Percentiles rank a stretch among this genome's conserved stretches.
These are phyloP conservation scores for Diaporthe amygdali DNA, from an alignment of 2,329 filamentous ascomycete genomes.

Conservation along the genomic window DNA sequence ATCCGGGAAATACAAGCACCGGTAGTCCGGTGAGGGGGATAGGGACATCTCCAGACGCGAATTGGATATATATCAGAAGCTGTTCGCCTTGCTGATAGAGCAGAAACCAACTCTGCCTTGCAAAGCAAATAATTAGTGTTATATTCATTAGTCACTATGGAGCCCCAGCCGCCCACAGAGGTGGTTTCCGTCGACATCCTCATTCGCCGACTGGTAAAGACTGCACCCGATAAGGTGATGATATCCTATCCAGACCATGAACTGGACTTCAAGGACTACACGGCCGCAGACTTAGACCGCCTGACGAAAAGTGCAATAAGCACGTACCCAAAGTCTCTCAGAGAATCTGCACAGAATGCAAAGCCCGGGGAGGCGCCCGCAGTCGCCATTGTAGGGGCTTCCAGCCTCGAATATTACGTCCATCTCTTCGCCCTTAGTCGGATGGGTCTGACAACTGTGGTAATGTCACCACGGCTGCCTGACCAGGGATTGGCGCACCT, in stretches of 20 bases:
- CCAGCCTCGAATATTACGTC: not conserved
- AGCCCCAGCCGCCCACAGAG: not conserved
- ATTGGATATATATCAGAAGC: not conserved
- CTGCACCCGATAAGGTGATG: not conserved
- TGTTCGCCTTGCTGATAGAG: not conserved
- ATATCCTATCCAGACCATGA: conserved; percentile 8
- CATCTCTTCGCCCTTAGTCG: not conserved
- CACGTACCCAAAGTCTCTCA: not conserved
- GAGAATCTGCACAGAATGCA: not conserved
- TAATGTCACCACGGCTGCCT: conserved; percentile 5
- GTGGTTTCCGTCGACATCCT: not conserved
- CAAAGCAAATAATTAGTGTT: not conserved
- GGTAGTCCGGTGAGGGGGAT: not conserved
- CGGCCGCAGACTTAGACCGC: not conserved
- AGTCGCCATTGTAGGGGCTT: conserved; percentile 1
- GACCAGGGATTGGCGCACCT: conserved; percentile 6
- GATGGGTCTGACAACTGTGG: not conserved
- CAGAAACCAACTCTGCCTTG: not conserved
- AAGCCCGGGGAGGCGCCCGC: not conserved
- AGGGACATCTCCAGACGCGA: not conserved
- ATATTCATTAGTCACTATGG: not conserved
- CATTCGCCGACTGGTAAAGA: not conserved
- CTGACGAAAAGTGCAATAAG: not conserved
- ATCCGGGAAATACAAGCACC: not conserved
- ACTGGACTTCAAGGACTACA: not conserved